Evolutionary conservation across 2,329 filamentous ascomycete species (phyloP).

Genomic region (Calonectria pteridis): DNA sequence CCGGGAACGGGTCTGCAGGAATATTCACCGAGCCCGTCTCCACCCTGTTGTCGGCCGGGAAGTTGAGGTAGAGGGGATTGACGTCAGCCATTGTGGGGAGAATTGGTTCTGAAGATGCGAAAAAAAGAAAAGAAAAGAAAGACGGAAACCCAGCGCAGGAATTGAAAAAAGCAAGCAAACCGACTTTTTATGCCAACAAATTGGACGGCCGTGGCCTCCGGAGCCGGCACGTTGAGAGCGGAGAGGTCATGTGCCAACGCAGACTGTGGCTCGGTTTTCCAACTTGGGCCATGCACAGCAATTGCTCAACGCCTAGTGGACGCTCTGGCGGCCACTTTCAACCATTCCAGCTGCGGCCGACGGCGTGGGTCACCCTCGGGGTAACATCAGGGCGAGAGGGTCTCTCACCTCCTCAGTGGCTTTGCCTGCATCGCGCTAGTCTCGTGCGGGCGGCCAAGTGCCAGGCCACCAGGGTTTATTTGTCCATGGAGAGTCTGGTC

Average conservation of each 20-base stretch:
- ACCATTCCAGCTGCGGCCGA: neutral
- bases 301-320: neutral
- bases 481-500: neutral
- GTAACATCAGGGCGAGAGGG: neutral
- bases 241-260: constrained; percentile 4
- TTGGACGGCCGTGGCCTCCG: neutral
- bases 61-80: neutral
- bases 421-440: neutral
- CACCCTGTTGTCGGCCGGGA: constrained; percentile 9
- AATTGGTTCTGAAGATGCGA: neutral
- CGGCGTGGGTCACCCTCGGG: constrained; percentile 10
- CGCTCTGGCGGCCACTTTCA: neutral
- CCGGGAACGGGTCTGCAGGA: neutral
- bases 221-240: constrained; percentile 1
- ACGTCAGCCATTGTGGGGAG: neutral
- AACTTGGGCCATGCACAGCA: neutral
- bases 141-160: neutral
- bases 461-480: neutral
- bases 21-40: neutral
- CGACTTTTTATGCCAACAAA: constrained; percentile 1
- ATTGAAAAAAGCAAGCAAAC: neutral
- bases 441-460: neutral
- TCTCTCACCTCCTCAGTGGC: neutral
- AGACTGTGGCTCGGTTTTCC: constrained; percentile 2
- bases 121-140: neutral